Conservation (phyloP, 257 asterid genomes). For the Solanum piurae region DNA sequence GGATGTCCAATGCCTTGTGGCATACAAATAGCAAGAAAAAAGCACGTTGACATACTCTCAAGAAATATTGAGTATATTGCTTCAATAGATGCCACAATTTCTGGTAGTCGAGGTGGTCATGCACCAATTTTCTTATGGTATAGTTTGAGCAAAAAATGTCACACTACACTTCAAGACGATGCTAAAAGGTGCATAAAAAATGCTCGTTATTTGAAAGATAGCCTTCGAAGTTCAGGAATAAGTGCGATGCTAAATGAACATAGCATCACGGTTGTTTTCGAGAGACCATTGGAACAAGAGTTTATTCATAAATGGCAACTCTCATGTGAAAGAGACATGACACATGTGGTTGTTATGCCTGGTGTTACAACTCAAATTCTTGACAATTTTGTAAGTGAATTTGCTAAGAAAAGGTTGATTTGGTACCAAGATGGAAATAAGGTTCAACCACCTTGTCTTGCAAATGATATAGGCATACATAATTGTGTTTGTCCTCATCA, state of each 20-base stretch:
- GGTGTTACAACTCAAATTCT: conserved; percentile 58
- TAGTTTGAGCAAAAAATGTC: conserved; percentile 61
- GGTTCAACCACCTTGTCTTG: conserved; percentile 64
- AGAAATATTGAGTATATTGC: conserved; percentile 82
- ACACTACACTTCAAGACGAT: conserved; percentile 72
- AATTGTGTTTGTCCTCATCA: conserved; percentile 33
- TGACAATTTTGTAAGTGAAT: conserved; percentile 46
- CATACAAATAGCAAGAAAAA: conserved; percentile 59
- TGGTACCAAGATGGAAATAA: conserved; percentile 49
- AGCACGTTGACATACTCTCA: conserved; percentile 58
- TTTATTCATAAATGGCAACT: conserved; percentile 85
- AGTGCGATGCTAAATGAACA: conserved; percentile 77
- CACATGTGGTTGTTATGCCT: conserved; percentile 80
- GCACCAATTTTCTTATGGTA: conserved; percentile 91
- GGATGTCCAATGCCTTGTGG: conserved; percentile 98
- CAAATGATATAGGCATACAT: conserved; percentile 46
- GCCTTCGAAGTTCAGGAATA: conserved; percentile 49
- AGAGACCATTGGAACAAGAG: conserved; percentile 61
- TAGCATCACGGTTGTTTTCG: conserved; percentile 80
- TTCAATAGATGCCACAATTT: conserved; percentile 83
- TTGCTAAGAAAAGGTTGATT: conserved; percentile 29
- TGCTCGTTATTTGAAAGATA: conserved; percentile 77
- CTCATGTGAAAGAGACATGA: conserved; percentile 78
- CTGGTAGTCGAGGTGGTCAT: conserved; percentile 89
- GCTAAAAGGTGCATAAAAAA: conserved; percentile 74